Evolutionary conservation across 257 asterid genomes (phyloP).

Genomic region (Gardenia jasminoides): DNA sequence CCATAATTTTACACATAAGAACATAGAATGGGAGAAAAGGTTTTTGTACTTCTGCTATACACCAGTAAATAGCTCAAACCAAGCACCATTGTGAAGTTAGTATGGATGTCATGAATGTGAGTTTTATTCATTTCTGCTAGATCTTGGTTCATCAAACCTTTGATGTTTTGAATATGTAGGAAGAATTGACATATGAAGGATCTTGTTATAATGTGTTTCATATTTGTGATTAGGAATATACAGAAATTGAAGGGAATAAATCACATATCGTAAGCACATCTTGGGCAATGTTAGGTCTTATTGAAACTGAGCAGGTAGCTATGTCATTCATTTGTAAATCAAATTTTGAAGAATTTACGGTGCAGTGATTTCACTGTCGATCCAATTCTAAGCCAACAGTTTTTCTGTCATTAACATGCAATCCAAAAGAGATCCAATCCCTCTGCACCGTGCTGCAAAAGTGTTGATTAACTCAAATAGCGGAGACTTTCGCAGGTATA

Average conservation of each 20-base stretch:
- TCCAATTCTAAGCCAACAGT: not conserved
- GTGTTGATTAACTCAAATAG: conserved; percentile 62
- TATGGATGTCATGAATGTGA: not conserved
- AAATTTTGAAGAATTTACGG: not conserved
- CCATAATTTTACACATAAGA: not conserved
- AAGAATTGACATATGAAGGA: too few relatives aligned
- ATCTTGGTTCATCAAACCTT: not conserved
- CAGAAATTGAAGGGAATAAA: conserved; percentile 45
- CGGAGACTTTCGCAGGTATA: conserved; percentile 82
- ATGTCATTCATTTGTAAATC: conserved; percentile 1
- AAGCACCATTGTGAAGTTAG: not conserved
- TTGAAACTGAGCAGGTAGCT: conserved; percentile 63
- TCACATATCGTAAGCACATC: conserved; percentile 61
- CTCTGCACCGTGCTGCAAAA: conserved; percentile 66
- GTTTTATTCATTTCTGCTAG: not conserved
- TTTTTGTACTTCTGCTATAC: not conserved
- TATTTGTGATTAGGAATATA: conserved; percentile 42
- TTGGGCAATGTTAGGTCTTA: conserved; percentile 76
- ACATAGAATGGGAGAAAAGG: too few relatives aligned
- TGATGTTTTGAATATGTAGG: not conserved
- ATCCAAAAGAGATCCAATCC: conserved; percentile 43
- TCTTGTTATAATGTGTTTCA: not conserved
- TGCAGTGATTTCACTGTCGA: not conserved
- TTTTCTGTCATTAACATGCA: conserved; percentile 1
- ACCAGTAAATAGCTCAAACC: not conserved